Percentiles rank a stretch among this genome's conserved stretches.
These are phyloP conservation scores for Melastoma malabathricum DNA, from an alignment of 345 rosid genomes.

Conservation along the genomic window DNA sequence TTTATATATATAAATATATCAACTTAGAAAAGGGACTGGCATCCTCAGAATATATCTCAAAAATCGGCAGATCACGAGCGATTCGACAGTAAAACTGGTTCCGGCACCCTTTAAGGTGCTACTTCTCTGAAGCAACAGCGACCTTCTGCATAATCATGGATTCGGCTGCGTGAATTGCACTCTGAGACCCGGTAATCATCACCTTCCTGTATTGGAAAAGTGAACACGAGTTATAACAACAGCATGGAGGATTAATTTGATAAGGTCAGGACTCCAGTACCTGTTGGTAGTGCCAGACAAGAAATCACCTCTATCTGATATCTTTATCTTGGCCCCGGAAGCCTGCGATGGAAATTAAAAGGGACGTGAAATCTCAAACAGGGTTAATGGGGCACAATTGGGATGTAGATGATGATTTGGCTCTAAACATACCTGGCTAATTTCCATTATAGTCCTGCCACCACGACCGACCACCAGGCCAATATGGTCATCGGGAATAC, in stretches of 20 bases:
- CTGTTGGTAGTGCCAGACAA: slow-evolving; percentile 84
- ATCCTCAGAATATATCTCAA: neutral
- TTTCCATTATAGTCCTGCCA: slow-evolving; percentile 91
- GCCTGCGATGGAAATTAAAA: slow-evolving; percentile 25
- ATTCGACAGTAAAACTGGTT: neutral
- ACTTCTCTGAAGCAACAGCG: slow-evolving; percentile 59
- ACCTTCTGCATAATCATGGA: slow-evolving; percentile 93
- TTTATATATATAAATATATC: no score
- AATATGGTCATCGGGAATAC: slow-evolving; percentile 82
- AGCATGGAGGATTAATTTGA: neutral
- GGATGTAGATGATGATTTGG: no score
- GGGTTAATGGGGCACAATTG: no score
- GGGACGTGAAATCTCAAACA: no score
- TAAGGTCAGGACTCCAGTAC: slow-evolving; percentile 16
- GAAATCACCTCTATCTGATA: slow-evolving; percentile 96
- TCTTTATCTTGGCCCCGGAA: slow-evolving; percentile 87
- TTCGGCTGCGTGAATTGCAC: slow-evolving; percentile 79
- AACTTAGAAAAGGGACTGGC: no score
- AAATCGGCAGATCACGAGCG: slow-evolving; percentile 1
- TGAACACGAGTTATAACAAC: neutral
- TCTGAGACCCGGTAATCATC: slow-evolving; percentile 80
- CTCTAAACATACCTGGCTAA: slow-evolving; percentile 51
- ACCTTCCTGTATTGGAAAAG: slow-evolving; percentile 52
- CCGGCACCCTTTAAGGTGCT: neutral
- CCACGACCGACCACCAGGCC: slow-evolving; percentile 98